These are phyloP conservation scores for Saccharomycopsis phalli DNA, from an alignment of 1,139 yeast species.

Conservation along the genomic window DNA sequence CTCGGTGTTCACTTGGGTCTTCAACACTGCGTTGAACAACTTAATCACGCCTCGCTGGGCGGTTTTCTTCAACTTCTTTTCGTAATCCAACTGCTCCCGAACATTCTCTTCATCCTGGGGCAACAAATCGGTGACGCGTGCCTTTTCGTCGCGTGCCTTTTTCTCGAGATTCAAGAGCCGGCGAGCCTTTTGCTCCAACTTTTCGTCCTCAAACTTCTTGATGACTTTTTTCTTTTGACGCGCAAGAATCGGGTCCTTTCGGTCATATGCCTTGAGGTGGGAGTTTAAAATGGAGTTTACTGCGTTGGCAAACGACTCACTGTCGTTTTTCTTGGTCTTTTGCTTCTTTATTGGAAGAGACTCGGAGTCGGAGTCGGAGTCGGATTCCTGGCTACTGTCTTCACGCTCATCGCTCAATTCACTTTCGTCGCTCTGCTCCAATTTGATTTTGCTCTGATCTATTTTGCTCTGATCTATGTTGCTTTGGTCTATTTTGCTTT, in stretches of 20 bases:
- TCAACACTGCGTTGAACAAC: constrained; percentile 80
- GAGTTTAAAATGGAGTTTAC: constrained; percentile 79
- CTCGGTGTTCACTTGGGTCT: constrained; percentile 64
- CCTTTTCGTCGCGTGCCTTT: constrained; percentile 56
- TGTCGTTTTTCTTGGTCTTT: constrained; percentile 55
- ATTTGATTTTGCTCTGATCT: constrained; percentile 18
- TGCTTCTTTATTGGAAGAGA: constrained; percentile 35
- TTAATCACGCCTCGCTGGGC: constrained; percentile 94
- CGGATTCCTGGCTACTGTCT: constrained; percentile 27
- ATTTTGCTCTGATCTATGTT: constrained; percentile 19
- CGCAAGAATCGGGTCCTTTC: constrained; percentile 84
- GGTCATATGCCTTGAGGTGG: constrained; percentile 76
- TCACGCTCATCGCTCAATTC: constrained; percentile 26
- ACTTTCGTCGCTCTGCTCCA: constrained; percentile 20
- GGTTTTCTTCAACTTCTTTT: constrained; percentile 62
- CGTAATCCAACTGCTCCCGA: constrained; percentile 57
- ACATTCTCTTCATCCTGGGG: constrained; percentile 50
- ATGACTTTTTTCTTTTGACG: constrained; percentile 58
- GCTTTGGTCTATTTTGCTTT: constrained; percentile 16
- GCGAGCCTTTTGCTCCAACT: constrained; percentile 77
- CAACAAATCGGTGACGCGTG: constrained; percentile 56
- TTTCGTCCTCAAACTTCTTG: constrained; percentile 70
- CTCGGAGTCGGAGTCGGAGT: constrained; percentile 31
- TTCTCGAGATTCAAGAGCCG: constrained; percentile 63
- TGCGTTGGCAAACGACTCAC: constrained; percentile 71